Base-by-base conservation (phyloP, 2,329 filamentous ascomycete genomes). In the Colletotrichum filicis region DNA sequence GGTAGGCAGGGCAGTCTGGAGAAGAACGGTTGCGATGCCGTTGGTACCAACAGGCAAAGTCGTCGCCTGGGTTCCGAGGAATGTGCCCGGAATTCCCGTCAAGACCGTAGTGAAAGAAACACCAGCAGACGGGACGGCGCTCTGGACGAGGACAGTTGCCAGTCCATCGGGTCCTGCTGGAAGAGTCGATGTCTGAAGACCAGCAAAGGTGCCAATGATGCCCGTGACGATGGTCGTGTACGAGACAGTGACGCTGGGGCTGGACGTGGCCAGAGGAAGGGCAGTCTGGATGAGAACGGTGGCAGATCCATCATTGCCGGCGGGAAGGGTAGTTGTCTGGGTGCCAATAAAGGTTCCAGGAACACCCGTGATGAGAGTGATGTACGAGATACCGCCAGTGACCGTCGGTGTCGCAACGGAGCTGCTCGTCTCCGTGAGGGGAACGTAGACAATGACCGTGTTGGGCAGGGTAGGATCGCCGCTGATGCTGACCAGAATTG, bases 131-230 rank as follows among this genome's bases (percentile, higher is more conserved):
- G 58, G 58, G 5, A 61, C 11, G 16, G 58, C 58, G 7, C 35
- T 68, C 28, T 67, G 55, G 55, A 68, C 46, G 2, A 71, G 35
- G 14, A 71, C 56, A 5, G 68, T 71, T 7, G 62, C 68, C 12
- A 67, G 16, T 16, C 52, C 63, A 24, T 52, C 22, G 26, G 66
- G 16, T 11, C 58, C 56, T n/a, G 55, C 42, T 16, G 68, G 68
- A 24, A 67, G 26, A 4, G 68, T 71, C n/a, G 53, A 60, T 11
- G 68, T 71, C 19, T 57, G 58, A 30, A 49, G 37, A 46, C 58
- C 68, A 7, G 49, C 56, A 22, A 60, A 61, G 9, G 5, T 61
- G 19, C 58, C 58, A 16, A 61, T 4, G 9, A 49, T 30, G 3
- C 58, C 37, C 22, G 35, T 61, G 8, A 42, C 24, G 9, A 61